Percentiles rank a stretch among this genome's conserved stretches.
phyloP scores from a whole-genome alignment of 1,284 basidiomycete genomes.

The Xerocomus cyaneibrunnescens region DNA sequence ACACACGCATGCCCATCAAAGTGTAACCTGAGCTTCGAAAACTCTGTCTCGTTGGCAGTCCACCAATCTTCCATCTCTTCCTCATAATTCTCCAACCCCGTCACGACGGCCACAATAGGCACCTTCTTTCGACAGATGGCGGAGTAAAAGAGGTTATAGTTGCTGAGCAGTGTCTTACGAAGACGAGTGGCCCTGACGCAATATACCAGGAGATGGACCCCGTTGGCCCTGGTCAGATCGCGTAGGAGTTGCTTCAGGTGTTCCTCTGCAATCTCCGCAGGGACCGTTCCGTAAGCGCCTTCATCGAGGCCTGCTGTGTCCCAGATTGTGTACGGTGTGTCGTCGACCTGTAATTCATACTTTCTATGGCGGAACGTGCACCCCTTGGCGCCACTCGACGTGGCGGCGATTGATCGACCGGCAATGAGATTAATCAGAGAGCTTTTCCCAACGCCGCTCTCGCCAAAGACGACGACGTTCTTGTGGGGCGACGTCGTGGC shows the following conservation, averaged over 20 bases:
- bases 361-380: slow-evolving; percentile 33
- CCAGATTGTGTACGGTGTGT: slow-evolving; percentile 26
- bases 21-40: slow-evolving; percentile 27
- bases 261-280: slow-evolving; percentile 29
- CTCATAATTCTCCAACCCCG: slow-evolving; percentile 32
- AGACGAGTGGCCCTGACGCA: slow-evolving; percentile 30
- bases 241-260: slow-evolving; percentile 28
- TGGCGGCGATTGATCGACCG: slow-evolving; percentile 31
- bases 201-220: slow-evolving; percentile 33
- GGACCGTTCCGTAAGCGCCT: slow-evolving; percentile 28
- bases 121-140: slow-evolving; percentile 33
- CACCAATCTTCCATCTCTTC: slow-evolving; percentile 35
- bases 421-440: slow-evolving; percentile 34
- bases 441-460: slow-evolving; percentile 32
- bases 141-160: slow-evolving; percentile 38
- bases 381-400: slow-evolving; percentile 28
- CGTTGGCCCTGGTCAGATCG: slow-evolving; percentile 25
- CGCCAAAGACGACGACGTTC: slow-evolving; percentile 33
- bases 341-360: slow-evolving; percentile 29
- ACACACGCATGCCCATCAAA: slow-evolving; percentile 34
- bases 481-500: slow-evolving; percentile 8
- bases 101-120: slow-evolving; percentile 32
- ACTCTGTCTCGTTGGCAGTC: slow-evolving; percentile 24
- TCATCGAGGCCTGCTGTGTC: slow-evolving; percentile 35
- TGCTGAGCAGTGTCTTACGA: slow-evolving; percentile 20